Conservation (phyloP, 1,284 basidiomycete species). For the Pseudozyma sp. region DNA sequence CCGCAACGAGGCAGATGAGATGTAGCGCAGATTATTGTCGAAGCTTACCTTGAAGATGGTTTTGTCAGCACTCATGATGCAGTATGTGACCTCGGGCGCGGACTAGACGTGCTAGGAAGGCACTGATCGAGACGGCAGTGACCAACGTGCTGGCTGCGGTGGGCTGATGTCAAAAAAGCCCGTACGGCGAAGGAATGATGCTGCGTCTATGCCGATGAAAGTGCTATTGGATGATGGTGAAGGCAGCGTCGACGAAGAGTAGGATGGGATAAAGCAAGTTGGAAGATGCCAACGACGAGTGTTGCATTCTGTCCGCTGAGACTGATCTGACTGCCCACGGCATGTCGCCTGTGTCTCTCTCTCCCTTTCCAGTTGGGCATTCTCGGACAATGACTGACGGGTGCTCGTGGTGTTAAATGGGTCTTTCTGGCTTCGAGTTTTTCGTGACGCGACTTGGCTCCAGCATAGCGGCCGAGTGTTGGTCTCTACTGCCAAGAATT, state of each 20-base stretch:
- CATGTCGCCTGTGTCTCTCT: neutral
- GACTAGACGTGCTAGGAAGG: neutral
- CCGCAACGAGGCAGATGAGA: neutral
- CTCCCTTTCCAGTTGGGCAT: neutral
- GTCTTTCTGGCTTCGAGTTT: slow-evolving; percentile 1
- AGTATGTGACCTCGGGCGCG: neutral
- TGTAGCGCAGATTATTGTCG: neutral
- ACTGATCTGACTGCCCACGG: neutral
- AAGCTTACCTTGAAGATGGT: slow-evolving; percentile 56
- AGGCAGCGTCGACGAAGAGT: too few relatives aligned
- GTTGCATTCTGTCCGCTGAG: neutral
- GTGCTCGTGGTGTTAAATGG: slow-evolving; percentile 41
- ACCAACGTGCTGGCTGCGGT: too few relatives aligned
- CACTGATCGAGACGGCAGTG: too few relatives aligned
- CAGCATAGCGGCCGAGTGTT: slow-evolving; percentile 32
- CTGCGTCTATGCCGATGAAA: too few relatives aligned
- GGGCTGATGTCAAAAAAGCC: too few relatives aligned
- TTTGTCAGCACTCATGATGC: slow-evolving; percentile 42
- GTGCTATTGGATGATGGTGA: too few relatives aligned
- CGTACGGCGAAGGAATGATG: too few relatives aligned
- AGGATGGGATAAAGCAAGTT: too few relatives aligned
- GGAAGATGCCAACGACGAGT: neutral
- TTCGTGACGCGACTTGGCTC: slow-evolving; percentile 37
- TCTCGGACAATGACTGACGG: neutral
- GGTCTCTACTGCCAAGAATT: slow-evolving; percentile 1